Conservation (phyloP, 2,329 filamentous ascomycete species). For the Fusarium secorum region DNA sequence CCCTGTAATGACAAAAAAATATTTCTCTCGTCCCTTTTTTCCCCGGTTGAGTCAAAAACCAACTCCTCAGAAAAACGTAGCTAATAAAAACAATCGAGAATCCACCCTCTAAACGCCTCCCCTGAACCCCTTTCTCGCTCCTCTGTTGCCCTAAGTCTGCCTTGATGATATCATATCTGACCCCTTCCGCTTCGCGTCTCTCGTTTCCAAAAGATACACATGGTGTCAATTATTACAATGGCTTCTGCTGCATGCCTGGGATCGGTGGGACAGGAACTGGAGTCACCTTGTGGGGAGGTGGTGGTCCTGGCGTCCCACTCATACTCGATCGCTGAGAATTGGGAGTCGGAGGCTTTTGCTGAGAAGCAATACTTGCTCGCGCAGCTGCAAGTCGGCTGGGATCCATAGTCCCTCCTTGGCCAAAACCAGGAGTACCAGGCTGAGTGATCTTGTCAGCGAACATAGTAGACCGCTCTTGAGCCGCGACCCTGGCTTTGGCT, state of each 20-base stretch:
- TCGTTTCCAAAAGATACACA: constrained; percentile 13
- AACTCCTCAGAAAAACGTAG: constrained; percentile 29
- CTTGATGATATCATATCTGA: not conserved
- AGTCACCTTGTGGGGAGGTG: constrained; percentile 53
- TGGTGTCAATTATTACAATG: constrained; percentile 29
- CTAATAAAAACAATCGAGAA: constrained; percentile 35
- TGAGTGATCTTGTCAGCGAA: constrained; percentile 58
- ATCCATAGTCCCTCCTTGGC: constrained; percentile 41
- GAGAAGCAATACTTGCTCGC: constrained; percentile 49
- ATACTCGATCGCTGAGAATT: constrained; percentile 42
- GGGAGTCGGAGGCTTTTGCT: constrained; percentile 50
- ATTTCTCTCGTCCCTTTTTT: constrained; percentile 23
- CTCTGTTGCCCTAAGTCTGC: not conserved
- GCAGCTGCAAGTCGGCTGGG: constrained; percentile 45
- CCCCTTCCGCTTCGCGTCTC: constrained; percentile 4
- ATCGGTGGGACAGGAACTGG: constrained; percentile 55
- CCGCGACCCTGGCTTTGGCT: constrained; percentile 57
- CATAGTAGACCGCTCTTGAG: constrained; percentile 53
- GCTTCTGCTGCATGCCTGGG: constrained; percentile 48
- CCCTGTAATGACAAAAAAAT: constrained; percentile 15
- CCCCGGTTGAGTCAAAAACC: constrained; percentile 23
- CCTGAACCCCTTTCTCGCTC: constrained; percentile 16
- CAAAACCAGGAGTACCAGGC: constrained; percentile 47
- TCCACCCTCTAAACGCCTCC: constrained; percentile 41
- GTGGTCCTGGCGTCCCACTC: constrained; percentile 49